These are phyloP conservation scores for Lactarius deliciosus DNA, from an alignment of 768 basidiomycete species.

Conservation along the genomic window DNA sequence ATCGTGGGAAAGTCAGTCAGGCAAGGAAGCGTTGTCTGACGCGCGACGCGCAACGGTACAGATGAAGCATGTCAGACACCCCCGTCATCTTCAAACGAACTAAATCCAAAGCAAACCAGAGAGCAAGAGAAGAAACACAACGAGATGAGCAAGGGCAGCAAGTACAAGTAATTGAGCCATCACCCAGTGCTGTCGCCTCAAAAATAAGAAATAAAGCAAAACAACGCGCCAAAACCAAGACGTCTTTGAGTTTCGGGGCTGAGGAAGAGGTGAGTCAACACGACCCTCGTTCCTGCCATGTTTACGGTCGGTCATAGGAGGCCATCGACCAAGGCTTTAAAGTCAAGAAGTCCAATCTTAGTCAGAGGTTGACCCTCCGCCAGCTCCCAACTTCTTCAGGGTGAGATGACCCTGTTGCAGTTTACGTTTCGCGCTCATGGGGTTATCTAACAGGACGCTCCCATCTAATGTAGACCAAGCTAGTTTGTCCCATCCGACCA, in stretches of 20 bases:
- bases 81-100: constrained; percentile 47
- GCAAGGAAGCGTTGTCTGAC: not conserved
- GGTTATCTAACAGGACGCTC: not conserved
- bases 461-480: constrained; percentile 19
- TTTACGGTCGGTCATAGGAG: constrained; percentile 44
- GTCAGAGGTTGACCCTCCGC: constrained; percentile 59
- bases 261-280: constrained; percentile 55
- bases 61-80: constrained; percentile 33
- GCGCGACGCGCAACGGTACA: no score
- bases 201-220: constrained; percentile 73
- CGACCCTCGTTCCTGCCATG: not conserved
- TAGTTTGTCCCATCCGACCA: constrained; percentile 36
- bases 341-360: constrained; percentile 79
- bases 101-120: constrained; percentile 41
- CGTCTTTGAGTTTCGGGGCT: constrained; percentile 76
- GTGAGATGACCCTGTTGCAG: constrained; percentile 21
- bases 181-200: constrained; percentile 59
- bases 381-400: constrained; percentile 45
- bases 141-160: constrained; percentile 22
- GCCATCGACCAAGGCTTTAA: constrained; percentile 65
- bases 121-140: constrained; percentile 40
- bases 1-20: constrained; percentile 21
- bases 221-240: constrained; percentile 58
- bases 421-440: constrained; percentile 15
- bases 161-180: constrained; percentile 37